Conservation (phyloP, 495 filamentous ascomycete species). For the Massariosphaeria phaeospora region DNA sequence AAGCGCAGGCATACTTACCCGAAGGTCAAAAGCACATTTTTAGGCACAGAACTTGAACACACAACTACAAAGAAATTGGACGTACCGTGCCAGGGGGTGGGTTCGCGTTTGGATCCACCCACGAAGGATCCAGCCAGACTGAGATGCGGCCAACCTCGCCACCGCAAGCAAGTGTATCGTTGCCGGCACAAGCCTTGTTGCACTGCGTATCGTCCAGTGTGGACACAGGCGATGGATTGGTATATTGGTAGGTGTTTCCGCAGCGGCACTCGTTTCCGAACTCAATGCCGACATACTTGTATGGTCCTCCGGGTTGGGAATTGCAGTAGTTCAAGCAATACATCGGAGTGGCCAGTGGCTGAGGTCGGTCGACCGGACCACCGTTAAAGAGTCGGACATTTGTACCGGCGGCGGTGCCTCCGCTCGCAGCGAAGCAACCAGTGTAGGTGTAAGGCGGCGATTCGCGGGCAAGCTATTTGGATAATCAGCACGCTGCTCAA, state of each 20-base stretch:
- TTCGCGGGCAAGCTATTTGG: background rate
- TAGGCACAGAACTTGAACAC: background rate
- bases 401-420: background rate
- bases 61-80: background rate
- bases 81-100: background rate
- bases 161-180: background rate
- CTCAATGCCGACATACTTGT: background rate
- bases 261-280: background rate
- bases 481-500: background rate
- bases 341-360: background rate
- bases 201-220: background rate
- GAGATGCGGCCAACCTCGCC: background rate
- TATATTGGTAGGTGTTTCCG: background rate
- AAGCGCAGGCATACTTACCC: too few relatives aligned
- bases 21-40: too few relatives aligned
- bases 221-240: background rate
- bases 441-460: background rate
- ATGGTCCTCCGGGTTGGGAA: background rate
- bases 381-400: background rate
- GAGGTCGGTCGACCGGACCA: background rate
- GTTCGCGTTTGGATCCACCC: background rate
- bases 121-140: background rate
- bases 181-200: background rate
- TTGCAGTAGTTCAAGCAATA: background rate
- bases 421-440: background rate